Percentiles rank a stretch among this genome's conserved stretches.
Conservation (phyloP, 805 yeast genomes). For the Lachancea fermentati region DNA sequence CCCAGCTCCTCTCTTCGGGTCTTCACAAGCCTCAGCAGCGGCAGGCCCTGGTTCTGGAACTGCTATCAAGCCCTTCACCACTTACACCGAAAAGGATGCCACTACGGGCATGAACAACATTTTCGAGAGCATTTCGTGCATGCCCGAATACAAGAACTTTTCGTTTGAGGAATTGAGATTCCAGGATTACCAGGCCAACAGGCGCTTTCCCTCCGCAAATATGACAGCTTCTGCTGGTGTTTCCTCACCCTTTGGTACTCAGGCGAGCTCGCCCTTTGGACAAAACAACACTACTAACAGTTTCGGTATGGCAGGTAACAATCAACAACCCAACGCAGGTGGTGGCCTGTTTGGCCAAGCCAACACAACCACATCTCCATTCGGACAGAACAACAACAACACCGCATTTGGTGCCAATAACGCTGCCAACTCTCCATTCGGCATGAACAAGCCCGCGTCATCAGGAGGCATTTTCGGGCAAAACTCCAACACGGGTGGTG, state of each 20-base stretch:
- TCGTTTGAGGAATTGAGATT: conserved; percentile 85
- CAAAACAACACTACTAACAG: conserved; percentile 29
- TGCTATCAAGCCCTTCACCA: conserved; percentile 60
- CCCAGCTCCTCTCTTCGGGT: conserved; percentile 15
- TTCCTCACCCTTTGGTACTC: conserved; percentile 32
- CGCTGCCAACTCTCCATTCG: conserved; percentile 37
- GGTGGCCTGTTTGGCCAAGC: conserved; percentile 27
- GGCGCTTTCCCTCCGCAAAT: conserved; percentile 23
- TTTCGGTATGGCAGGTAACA: conserved; percentile 23
- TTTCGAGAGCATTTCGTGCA: conserved; percentile 71
- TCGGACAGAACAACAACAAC: conserved; percentile 18
- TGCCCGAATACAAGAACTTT: conserved; percentile 83
- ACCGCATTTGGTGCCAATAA: conserved; percentile 18
- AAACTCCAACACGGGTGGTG: conserved; percentile 34
- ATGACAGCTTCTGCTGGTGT: conserved; percentile 29
- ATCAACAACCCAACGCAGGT: conserved; percentile 11
- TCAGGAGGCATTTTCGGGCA: conserved; percentile 31
- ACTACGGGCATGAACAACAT: conserved; percentile 48
- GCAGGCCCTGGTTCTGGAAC: conserved; percentile 56
- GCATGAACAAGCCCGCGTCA: conserved; percentile 27
- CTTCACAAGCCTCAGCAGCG: conserved; percentile 20
- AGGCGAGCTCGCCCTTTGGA: conserved; percentile 34
- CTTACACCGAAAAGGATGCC: conserved; percentile 66
- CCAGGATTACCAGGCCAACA: conserved; percentile 76
- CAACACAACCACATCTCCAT: conserved; percentile 20